Evolutionary conservation across 164 flowering plant species (phyloP).

Genomic region (Echeveria elegans): DNA sequence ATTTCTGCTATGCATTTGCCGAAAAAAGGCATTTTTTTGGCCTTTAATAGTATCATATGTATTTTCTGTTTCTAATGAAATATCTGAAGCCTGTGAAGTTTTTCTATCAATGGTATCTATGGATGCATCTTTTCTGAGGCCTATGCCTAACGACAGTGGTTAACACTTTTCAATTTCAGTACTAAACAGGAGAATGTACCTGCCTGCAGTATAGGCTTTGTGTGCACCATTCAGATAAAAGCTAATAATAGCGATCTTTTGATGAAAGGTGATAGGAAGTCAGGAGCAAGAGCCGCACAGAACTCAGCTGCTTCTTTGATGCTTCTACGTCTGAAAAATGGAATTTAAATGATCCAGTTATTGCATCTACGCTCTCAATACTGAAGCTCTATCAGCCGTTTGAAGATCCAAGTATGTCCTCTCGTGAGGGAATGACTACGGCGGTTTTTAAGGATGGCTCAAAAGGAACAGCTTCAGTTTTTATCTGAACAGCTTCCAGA

Average conservation of each 20-base stretch:
- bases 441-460: too few species aligned
- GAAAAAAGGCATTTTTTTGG: too few species aligned
- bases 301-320: slow-evolving; percentile 51
- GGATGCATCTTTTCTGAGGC: neutral
- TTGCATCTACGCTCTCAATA: neutral
- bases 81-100: too few species aligned
- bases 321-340: slow-evolving; percentile 22
- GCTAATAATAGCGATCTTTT: slow-evolving; percentile 15
- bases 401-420: neutral
- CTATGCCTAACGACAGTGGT: neutral
- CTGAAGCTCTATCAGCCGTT: neutral
- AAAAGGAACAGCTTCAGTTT: too few species aligned
- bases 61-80: too few species aligned
- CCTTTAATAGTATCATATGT: too few species aligned
- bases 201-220: slow-evolving; percentile 33
- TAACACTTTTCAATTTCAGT: slow-evolving; percentile 24
- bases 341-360: neutral
- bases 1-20: too few species aligned
- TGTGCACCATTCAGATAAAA: slow-evolving; percentile 39
- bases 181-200: slow-evolving; percentile 40
- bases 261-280: slow-evolving; percentile 27
- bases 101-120: too few species aligned
- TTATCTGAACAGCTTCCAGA: neutral
- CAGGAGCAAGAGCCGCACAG: slow-evolving; percentile 48
- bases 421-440: too few species aligned